Percentiles rank a stretch among this genome's conserved stretches.
phyloP scores from a whole-genome alignment of 2,329 filamentous ascomycete species.

The Piedraia hortae region DNA sequence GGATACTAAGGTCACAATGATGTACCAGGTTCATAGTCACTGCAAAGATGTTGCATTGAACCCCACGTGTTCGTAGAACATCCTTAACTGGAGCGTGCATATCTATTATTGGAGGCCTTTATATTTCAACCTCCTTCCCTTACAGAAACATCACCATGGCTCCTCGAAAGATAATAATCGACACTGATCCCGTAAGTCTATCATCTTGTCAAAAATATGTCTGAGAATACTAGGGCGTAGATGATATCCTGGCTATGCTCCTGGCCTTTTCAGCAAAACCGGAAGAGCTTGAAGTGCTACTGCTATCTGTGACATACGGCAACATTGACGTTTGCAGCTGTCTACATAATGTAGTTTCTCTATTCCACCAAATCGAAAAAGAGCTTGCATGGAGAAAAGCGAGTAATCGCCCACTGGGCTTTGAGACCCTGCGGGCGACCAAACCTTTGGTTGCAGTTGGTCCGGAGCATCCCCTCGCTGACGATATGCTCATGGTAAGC shows the following conservation, averaged over 20 bases:
- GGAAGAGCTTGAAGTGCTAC: conserved; percentile 60
- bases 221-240: conserved; percentile 31
- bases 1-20: too few species aligned
- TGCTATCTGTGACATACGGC: conserved; percentile 78
- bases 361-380: conserved; percentile 79
- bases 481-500: conserved; percentile 39
- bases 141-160: too few species aligned
- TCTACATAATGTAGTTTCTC: conserved; percentile 59
- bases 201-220: conserved; percentile 1
- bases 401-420: conserved; percentile 39
- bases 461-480: conserved; percentile 59
- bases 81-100: too few species aligned
- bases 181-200: conserved; percentile 61
- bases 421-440: conserved; percentile 38
- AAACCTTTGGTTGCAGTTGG: conserved; percentile 59
- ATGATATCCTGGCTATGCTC: conserved; percentile 73
- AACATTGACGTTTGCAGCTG: conserved; percentile 77
- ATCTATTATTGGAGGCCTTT: too few species aligned
- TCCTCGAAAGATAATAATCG: conserved; percentile 52
- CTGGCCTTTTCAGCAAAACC: conserved; percentile 56
- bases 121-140: too few species aligned
- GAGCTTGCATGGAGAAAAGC: conserved; percentile 61
- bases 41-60: too few species aligned
- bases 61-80: too few species aligned
- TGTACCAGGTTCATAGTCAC: too few species aligned